These are phyloP conservation scores for Rhododendron kiyosumense DNA, from an alignment of 148 eudicot genomes.

Conservation along the genomic window DNA sequence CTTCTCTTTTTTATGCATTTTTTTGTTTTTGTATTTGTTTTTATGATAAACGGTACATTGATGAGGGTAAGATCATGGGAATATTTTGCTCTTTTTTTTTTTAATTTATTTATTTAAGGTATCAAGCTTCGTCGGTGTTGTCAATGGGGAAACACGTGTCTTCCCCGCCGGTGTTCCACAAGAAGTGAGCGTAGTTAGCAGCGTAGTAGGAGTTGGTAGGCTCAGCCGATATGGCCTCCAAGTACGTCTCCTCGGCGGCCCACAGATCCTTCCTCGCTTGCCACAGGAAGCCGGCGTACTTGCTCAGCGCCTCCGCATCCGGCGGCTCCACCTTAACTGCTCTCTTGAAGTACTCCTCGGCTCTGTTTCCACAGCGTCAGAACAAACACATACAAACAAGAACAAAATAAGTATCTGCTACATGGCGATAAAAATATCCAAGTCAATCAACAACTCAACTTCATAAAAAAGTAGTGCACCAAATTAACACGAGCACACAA, in stretches of 20 bases:
- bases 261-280: conserved; percentile 72
- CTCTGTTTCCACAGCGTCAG: conserved; percentile 39
- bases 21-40: background rate
- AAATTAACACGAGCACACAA: background rate
- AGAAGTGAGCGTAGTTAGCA: conserved; percentile 73
- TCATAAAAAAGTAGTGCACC: background rate
- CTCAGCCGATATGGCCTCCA: conserved; percentile 74
- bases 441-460: background rate
- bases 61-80: background rate
- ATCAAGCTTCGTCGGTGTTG: conserved; percentile 13
- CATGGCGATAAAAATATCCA: background rate
- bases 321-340: conserved; percentile 68
- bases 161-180: conserved; percentile 89
- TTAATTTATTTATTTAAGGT: background rate
- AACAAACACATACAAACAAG: background rate
- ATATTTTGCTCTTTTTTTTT: background rate
- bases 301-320: conserved; percentile 83
- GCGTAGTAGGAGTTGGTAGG: conserved; percentile 71
- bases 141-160: conserved; percentile 88
- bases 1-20: background rate
- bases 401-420: background rate
- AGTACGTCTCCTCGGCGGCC: conserved; percentile 91
- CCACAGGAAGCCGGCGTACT: conserved; percentile 91
- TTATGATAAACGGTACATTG: background rate
- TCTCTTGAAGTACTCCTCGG: conserved; percentile 82